phyloP scores from a whole-genome alignment of 2,329 filamentous ascomycete genomes.

The Fusarium caatingaense region DNA sequence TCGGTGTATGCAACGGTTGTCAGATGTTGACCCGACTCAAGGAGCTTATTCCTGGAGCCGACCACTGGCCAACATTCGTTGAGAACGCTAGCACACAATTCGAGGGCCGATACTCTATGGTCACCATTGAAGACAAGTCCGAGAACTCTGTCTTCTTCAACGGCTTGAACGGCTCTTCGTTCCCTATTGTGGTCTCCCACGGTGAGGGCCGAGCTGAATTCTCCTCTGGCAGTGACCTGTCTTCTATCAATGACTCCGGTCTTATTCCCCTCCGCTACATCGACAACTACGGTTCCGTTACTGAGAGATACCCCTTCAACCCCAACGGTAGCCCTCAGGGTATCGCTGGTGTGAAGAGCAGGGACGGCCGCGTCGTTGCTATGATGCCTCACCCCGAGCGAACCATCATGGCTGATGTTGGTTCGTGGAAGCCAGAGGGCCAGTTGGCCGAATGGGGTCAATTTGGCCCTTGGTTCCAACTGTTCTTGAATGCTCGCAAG shows the following conservation, averaged over 20 bases:
- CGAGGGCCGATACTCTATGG: conserved; percentile 46
- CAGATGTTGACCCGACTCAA: conserved; percentile 83
- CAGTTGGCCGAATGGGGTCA: conserved; percentile 77
- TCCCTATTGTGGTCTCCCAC: conserved; percentile 47
- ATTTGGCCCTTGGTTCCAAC: conserved; percentile 84
- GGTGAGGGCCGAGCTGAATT: conserved; percentile 81
- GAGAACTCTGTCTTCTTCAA: conserved; percentile 46
- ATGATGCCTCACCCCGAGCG: conserved; percentile 96
- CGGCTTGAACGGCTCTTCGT: conserved; percentile 43
- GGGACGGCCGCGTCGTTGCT: conserved; percentile 83
- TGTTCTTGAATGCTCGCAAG: conserved; percentile 88
- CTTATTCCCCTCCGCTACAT: conserved; percentile 85
- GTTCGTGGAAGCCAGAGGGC: conserved; percentile 74
- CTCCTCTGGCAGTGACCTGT: conserved; percentile 61
- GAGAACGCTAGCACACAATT: conserved; percentile 70
- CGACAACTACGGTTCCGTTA: conserved; percentile 79
- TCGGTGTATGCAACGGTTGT: conserved; percentile 97
- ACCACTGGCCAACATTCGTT: conserved; percentile 72
- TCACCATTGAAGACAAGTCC: conserved; percentile 42
- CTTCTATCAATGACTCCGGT: conserved; percentile 70
- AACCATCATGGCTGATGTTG: conserved; percentile 83
- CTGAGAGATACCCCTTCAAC: conserved; percentile 89
- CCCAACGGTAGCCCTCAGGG: conserved; percentile 84
- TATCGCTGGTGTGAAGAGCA: conserved; percentile 82
- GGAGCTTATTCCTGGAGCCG: conserved; percentile 45